Conservation (phyloP, 768 basidiomycete genomes). For the Flagelloscypha sp. region DNA sequence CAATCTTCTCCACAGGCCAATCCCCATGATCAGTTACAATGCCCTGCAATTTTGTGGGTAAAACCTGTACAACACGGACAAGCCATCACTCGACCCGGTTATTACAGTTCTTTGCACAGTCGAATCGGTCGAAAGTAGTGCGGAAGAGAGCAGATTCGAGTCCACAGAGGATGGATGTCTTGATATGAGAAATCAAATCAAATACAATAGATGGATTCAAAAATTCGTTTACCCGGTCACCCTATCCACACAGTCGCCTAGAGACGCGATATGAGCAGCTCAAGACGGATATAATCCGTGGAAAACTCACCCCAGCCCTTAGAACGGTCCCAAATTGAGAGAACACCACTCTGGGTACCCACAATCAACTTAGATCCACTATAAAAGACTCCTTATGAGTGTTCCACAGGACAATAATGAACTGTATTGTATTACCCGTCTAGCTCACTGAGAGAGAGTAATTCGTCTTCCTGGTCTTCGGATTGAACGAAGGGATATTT, state of each 20-base stretch:
- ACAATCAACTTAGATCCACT: slow-evolving; percentile 79
- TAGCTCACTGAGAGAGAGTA: slow-evolving; percentile 79
- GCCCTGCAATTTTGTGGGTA: slow-evolving; percentile 85
- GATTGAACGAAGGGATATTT: slow-evolving; percentile 79
- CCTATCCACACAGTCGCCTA: slow-evolving; percentile 87
- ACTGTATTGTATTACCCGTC: slow-evolving; percentile 50
- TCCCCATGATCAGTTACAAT: slow-evolving; percentile 88
- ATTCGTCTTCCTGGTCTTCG: slow-evolving; percentile 93
- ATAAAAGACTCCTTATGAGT: slow-evolving; percentile 5
- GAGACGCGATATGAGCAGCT: too few relatives aligned
- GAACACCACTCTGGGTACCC: slow-evolving; percentile 82
- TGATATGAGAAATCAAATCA: slow-evolving; percentile 11
- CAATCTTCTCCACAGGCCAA: slow-evolving; percentile 85
- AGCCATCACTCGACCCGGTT: slow-evolving; percentile 92
- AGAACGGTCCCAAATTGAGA: slow-evolving; percentile 82
- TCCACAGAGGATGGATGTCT: slow-evolving; percentile 92
- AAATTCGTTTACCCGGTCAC: slow-evolving; percentile 60
- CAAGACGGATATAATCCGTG: too few relatives aligned
- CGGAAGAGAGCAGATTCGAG: slow-evolving; percentile 70
- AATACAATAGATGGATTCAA: neutral
- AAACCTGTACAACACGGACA: slow-evolving; percentile 76
- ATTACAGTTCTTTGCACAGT: slow-evolving; percentile 67
- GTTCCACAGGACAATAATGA: slow-evolving; percentile 7
- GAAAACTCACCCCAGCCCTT: slow-evolving; percentile 90
- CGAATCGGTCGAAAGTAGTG: slow-evolving; percentile 50